phyloP scores from a whole-genome alignment of 176 grass and related monocot species.

The Bonia amplexicaulis region DNA sequence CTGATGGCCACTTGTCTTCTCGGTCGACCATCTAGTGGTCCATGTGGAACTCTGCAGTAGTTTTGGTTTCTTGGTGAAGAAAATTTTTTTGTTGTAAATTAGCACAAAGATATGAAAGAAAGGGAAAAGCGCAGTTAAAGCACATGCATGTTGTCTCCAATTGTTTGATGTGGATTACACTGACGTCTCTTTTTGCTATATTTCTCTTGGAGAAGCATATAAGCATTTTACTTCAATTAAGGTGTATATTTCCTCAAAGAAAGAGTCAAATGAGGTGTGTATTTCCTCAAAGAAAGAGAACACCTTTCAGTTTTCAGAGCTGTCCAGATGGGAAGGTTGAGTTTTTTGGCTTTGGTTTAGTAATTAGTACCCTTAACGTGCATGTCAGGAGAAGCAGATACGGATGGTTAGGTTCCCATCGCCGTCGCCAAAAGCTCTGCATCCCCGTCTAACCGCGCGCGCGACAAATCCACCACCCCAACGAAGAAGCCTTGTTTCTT shows the following conservation, averaged over 20 bases:
- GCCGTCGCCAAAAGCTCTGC: constrained; percentile 22
- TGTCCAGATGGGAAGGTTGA: neutral
- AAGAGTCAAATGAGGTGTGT: neutral
- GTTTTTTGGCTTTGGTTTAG: neutral
- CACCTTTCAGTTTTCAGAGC: neutral
- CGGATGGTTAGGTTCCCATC: constrained; percentile 31
- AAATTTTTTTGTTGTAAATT: neutral
- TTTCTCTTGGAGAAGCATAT: neutral
- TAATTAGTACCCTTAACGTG: neutral
- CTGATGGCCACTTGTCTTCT: neutral
- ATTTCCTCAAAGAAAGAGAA: neutral
- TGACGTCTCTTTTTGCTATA: neutral
- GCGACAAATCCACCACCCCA: constrained; percentile 1
- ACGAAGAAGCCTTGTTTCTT: neutral
- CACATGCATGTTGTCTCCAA: neutral
- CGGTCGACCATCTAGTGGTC: neutral
- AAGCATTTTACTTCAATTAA: neutral
- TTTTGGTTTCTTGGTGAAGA: neutral
- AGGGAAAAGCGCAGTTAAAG: neutral
- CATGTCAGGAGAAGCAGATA: constrained; percentile 10
- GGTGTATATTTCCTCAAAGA: neutral
- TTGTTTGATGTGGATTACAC: neutral
- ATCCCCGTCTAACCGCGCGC: constrained; percentile 1
- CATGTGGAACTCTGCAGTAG: neutral
- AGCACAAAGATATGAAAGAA: neutral